phyloP scores from a whole-genome alignment of 768 basidiomycete genomes.

The Tylopilus subfusipes region DNA sequence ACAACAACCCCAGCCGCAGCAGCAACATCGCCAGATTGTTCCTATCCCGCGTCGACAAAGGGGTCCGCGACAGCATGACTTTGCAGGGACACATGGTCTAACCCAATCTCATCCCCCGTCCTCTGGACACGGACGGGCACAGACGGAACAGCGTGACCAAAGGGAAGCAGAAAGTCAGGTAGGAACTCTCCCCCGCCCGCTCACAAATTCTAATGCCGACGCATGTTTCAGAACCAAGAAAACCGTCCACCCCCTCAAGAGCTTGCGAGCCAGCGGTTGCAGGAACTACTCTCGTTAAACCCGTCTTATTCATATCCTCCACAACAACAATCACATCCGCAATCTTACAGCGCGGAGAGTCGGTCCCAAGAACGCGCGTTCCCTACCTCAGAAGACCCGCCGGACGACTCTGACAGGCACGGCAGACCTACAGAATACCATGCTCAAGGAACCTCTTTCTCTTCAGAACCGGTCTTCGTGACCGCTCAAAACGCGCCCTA shows the following conservation, averaged over 20 bases:
- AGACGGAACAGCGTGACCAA: slow-evolving; percentile 2
- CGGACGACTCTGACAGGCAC: not conserved
- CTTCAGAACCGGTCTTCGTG: slow-evolving; percentile 3
- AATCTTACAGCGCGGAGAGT: not conserved
- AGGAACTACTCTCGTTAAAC: slow-evolving; percentile 20
- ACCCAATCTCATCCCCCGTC: not conserved
- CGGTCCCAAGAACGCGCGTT: slow-evolving; percentile 1
- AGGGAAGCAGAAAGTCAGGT: slow-evolving; percentile 7
- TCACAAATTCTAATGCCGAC: no score
- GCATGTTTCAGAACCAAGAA: not conserved
- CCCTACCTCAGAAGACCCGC: not conserved
- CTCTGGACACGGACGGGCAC: not conserved
- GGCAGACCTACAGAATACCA: not conserved
- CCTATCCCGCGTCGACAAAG: slow-evolving; percentile 12
- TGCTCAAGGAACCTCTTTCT: not conserved
- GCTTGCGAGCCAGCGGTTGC: slow-evolving; percentile 21
- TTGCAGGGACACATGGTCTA: not conserved
- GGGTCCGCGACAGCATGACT: not conserved
- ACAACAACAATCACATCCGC: not conserved
- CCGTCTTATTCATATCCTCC: slow-evolving; percentile 1
- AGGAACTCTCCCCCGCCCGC: not conserved
- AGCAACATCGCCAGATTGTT: slow-evolving; percentile 11
- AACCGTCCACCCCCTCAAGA: slow-evolving; percentile 2
- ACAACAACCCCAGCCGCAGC: not conserved
- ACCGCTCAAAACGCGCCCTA: slow-evolving; percentile 1